Conservation (phyloP, 345 rosid species). For the Hypericum androsaemum region DNA sequence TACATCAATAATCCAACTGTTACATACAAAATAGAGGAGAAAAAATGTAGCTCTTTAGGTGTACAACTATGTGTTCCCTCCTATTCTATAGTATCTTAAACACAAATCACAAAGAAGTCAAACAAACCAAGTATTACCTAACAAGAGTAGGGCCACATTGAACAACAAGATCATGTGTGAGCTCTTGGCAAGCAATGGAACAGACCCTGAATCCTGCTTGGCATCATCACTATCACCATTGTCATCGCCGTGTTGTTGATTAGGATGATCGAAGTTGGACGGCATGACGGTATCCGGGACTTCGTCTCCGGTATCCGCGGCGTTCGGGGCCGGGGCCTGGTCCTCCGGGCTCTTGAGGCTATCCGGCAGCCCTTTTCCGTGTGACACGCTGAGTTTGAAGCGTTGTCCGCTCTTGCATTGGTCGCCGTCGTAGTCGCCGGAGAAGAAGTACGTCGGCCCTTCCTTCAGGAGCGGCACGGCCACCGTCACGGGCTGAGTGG, state of each 20-base stretch:
- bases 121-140: no score
- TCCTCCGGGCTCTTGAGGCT: conserved; percentile 32
- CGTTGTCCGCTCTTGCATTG: conserved; percentile 66
- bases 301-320: conserved; percentile 38
- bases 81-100: no score
- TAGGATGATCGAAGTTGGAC: conserved; percentile 55
- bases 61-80: no score
- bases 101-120: no score
- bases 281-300: conserved; percentile 79
- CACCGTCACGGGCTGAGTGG: conserved; percentile 41
- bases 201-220: conserved; percentile 19
- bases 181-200: conserved; percentile 14
- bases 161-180: neutral
- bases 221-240: conserved; percentile 2
- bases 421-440: conserved; percentile 78
- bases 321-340: conserved; percentile 49
- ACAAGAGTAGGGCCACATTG: no score
- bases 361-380: conserved; percentile 68
- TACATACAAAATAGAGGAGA: no score
- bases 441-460: conserved; percentile 70
- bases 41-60: no score
- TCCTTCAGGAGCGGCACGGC: conserved; percentile 65
- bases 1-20: no score
- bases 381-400: conserved; percentile 60
- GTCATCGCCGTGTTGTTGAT: conserved; percentile 24